These are phyloP conservation scores for Trichosporon sp. DNA, from an alignment of 1,284 basidiomycete genomes.

Conservation along the genomic window DNA sequence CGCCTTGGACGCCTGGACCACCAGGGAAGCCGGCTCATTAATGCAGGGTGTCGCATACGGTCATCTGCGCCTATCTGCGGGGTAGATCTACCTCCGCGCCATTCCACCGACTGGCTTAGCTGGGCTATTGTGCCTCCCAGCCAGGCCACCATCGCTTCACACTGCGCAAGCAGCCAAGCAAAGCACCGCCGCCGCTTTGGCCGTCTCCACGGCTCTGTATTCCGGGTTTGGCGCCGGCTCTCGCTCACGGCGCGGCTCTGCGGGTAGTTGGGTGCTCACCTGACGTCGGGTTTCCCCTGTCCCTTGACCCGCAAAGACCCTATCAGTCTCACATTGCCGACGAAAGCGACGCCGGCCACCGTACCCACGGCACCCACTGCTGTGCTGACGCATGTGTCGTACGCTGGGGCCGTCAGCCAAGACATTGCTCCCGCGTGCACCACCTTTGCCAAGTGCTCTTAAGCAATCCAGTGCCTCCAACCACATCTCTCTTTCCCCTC, in stretches of 20 bases:
- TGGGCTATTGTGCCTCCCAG: background rate
- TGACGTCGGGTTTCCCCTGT: background rate
- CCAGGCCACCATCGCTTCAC: background rate
- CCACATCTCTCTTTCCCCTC: background rate
- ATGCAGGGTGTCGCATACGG: conserved; percentile 4
- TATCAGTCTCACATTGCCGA: background rate
- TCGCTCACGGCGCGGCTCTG: background rate
- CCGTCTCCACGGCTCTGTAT: background rate
- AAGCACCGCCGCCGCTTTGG: background rate
- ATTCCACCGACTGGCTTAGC: background rate
- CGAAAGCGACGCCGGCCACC: background rate
- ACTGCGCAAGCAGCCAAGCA: background rate
- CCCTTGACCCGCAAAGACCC: background rate
- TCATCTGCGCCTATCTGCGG: background rate
- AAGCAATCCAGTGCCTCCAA: background rate
- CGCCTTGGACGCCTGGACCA: background rate
- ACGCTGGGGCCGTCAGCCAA: background rate
- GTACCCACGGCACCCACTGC: background rate
- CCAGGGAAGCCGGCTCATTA: background rate
- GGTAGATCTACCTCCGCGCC: background rate
- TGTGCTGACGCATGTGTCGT: conserved; percentile 5
- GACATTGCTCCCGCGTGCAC: conserved; percentile 11
- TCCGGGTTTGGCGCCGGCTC: conserved; percentile 7
- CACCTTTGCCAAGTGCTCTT: conserved; percentile 16
- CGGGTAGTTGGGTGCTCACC: background rate